A percentile compares a stretch with the other conserved stretches of the same genome.
Conservation (phyloP, 164 flowering plant species). For the Annona squamosa region DNA sequence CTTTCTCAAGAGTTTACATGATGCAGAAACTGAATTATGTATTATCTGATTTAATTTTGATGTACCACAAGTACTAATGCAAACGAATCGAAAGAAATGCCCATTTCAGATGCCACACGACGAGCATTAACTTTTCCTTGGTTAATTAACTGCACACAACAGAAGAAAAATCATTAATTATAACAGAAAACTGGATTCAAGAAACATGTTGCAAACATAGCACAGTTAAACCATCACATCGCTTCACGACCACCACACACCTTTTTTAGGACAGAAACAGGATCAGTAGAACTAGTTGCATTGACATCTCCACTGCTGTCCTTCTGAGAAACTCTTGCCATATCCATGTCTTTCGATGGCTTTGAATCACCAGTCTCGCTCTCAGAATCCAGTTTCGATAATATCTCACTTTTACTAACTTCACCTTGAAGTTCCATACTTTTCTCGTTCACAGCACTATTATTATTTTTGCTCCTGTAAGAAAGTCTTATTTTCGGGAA, state of each 20-base stretch:
- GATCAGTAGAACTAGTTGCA: conserved; percentile 25
- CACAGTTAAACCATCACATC: neutral
- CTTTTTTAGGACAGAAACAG: conserved; percentile 52
- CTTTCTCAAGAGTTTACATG: neutral
- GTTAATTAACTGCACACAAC: conserved; percentile 52
- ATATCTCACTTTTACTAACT: conserved; percentile 18
- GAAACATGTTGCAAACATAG: neutral
- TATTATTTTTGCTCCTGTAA: conserved; percentile 34
- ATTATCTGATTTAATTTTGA: neutral
- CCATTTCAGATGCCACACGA: conserved; percentile 71
- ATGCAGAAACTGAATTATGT: neutral
- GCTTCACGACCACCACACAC: conserved; percentile 22
- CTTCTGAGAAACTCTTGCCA: conserved; percentile 12
- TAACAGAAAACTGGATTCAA: neutral
- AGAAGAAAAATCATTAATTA: conserved; percentile 2
- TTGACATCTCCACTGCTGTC: conserved; percentile 23
- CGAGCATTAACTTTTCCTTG: conserved; percentile 54
- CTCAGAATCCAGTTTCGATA: conserved; percentile 17
- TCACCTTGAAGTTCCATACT: conserved; percentile 17
- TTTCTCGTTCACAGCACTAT: conserved; percentile 16
- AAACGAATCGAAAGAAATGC: conserved; percentile 50
- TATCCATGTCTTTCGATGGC: conserved; percentile 14
- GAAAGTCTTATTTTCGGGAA: conserved; percentile 32
- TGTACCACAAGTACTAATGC: conserved; percentile 51
- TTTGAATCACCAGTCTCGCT: conserved; percentile 29